A percentile compares a stretch with the other conserved stretches of the same genome.
Conservation (phyloP, 192 early-diverging fungal species). For the Hyaloraphidium curvatum region DNA sequence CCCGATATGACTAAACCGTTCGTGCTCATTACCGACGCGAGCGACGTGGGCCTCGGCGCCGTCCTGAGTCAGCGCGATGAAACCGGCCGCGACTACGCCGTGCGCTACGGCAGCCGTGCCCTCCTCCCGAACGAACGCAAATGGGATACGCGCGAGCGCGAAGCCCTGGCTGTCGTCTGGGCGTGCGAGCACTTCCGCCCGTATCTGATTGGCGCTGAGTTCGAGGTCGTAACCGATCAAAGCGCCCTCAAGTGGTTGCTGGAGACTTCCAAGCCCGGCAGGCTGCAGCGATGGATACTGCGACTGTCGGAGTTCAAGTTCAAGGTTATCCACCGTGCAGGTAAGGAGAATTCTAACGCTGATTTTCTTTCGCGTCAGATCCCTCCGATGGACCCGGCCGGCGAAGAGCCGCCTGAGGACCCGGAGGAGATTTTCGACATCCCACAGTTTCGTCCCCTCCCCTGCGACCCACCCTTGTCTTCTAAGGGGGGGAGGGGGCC, state of each 20-base stretch:
- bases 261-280: no score
- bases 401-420: no score
- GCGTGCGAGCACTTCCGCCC: constrained; percentile 10
- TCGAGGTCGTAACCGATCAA: background rate
- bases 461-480: no score
- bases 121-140: background rate
- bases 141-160: constrained; percentile 1
- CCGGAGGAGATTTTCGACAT: no score
- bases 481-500: no score
- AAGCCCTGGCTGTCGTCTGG: constrained; percentile 10
- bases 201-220: constrained; percentile 3
- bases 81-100: background rate
- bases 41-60: background rate
- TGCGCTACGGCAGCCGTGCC: background rate
- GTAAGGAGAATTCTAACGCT: no score
- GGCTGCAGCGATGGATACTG: no score
- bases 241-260: background rate
- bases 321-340: no score
- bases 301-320: no score
- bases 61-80: background rate
- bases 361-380: no score
- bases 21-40: background rate
- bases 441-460: no score
- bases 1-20: background rate
- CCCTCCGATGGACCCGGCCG: no score